A percentile compares a stretch with the other conserved stretches of the same genome.
Conservation (phyloP, 2,329 filamentous ascomycete species). For the Ceratocystis variospora region DNA sequence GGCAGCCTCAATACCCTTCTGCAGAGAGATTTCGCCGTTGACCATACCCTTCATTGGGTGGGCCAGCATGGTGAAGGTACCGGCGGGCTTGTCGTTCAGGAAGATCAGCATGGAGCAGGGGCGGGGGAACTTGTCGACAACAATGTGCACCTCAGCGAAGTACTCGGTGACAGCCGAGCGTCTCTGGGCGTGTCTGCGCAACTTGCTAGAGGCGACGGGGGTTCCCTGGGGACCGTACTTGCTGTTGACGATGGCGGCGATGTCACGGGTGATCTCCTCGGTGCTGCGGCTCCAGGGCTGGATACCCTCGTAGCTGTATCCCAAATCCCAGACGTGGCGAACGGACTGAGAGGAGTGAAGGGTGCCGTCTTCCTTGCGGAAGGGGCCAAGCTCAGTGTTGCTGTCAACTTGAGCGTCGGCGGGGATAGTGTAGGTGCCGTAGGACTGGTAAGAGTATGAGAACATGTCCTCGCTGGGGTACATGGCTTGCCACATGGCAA, state of each 20-base stretch:
- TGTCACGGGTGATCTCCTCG: slow-evolving; percentile 25
- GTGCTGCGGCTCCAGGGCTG: slow-evolving; percentile 27
- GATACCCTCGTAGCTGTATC: slow-evolving; percentile 31
- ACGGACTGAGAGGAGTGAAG: slow-evolving; percentile 33
- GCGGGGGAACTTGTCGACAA: slow-evolving; percentile 27
- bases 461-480: slow-evolving; percentile 28
- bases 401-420: slow-evolving; percentile 30
- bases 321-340: slow-evolving; percentile 26
- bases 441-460: slow-evolving; percentile 26
- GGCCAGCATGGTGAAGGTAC: slow-evolving; percentile 28
- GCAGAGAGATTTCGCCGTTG: slow-evolving; percentile 29
- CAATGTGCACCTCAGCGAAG: slow-evolving; percentile 27
- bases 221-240: slow-evolving; percentile 23
- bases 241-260: slow-evolving; percentile 26
- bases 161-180: slow-evolving; percentile 21
- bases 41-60: slow-evolving; percentile 26
- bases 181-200: slow-evolving; percentile 1
- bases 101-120: slow-evolving; percentile 28
- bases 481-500: slow-evolving; percentile 41
- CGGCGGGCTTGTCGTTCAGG: slow-evolving; percentile 25
- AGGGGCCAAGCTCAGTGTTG: slow-evolving; percentile 37
- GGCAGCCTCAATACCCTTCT: slow-evolving; percentile 53
- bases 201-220: not conserved
- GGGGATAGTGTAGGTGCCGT: slow-evolving; percentile 31
- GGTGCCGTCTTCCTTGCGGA: slow-evolving; percentile 29